Evolutionary conservation across 2,329 filamentous ascomycete species (phyloP), one percentile per base, ranked within the genome.

Genomic region (Dothideomycetes sp.): DNA sequence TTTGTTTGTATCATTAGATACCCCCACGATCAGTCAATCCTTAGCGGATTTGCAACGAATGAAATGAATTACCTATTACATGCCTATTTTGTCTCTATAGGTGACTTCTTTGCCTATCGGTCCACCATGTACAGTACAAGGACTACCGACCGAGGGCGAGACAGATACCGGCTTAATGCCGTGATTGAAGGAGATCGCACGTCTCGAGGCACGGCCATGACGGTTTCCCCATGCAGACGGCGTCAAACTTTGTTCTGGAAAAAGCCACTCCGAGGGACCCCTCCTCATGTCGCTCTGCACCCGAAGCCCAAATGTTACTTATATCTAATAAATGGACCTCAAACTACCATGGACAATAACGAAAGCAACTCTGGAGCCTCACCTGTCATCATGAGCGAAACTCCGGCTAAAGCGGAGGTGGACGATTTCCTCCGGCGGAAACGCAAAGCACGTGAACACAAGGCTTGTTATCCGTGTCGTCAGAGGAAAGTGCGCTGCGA

Each of bases 401-500:
- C 49, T 18, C 64, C 63, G 33, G 50, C 50, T 19, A 60, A 64
- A 38, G 54, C 60, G 37, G 65, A 69, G 39, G 66, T 70, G 41
- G 65, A 70, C 52, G 65, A 69, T 47, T 67, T 69, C 30, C 48
- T 70, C 49, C 57, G 65, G 16, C 57, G 65, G 49, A 70, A 70
- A 54, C 57, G 67, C 34, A 70, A 70, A 48, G 66, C 66, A 34
- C 55, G 67, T 19, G 66, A 70, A 54, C 68, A 70, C 56, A 70
- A 70, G 57, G 65, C 65, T 34, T 69, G 67, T 52, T 69, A 70
- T 52, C 66, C 66, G 39, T 70, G 67, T 51, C 57, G 66, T 32
- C 65, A 60, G 47, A 47, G 58, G 7, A 61, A 61, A 46, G 58
- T 61, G 30, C 68, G 65, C 51, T 69, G 67, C 55, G 66, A 70